Evolutionary conservation across 2,329 filamentous ascomycete species (phyloP).

Genomic region (Knoxdaviesia capensis): DNA sequence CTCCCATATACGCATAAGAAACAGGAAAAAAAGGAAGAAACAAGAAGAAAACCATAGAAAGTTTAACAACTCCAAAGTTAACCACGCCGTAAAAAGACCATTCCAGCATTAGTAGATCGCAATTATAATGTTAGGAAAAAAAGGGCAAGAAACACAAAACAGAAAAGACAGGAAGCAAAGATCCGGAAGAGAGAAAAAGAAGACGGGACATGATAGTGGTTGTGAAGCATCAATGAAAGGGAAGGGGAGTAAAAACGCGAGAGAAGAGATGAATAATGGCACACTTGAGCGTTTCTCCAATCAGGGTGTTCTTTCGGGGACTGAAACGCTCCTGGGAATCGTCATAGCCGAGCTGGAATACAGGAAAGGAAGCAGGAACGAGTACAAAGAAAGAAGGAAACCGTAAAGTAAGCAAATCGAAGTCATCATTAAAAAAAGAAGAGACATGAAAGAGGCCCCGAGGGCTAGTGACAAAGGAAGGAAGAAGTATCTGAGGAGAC

Average conservation of each 20-base stretch:
- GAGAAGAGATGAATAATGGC: background rate
- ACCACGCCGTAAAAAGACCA: background rate
- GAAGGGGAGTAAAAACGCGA: background rate
- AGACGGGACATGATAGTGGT: no score
- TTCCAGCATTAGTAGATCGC: background rate
- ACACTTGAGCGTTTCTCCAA: background rate
- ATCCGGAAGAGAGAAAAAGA: no score
- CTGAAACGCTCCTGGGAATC: background rate
- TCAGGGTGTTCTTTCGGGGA: background rate
- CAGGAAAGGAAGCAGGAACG: background rate
- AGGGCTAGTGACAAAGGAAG: background rate
- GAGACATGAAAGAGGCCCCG: background rate
- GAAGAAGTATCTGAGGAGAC: background rate
- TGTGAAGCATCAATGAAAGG: no score
- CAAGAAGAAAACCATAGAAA: background rate
- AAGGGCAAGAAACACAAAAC: background rate
- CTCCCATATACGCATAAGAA: no score
- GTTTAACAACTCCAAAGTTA: background rate
- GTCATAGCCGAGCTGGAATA: background rate
- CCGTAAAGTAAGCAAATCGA: background rate
- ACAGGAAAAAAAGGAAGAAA: background rate
- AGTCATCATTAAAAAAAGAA: slow-evolving; percentile 1
- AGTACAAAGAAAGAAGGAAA: background rate
- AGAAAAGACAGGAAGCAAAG: no score
- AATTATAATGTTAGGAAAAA: background rate